phyloP scores from a whole-genome alignment of 805 yeast species.

The Candida piceae region DNA sequence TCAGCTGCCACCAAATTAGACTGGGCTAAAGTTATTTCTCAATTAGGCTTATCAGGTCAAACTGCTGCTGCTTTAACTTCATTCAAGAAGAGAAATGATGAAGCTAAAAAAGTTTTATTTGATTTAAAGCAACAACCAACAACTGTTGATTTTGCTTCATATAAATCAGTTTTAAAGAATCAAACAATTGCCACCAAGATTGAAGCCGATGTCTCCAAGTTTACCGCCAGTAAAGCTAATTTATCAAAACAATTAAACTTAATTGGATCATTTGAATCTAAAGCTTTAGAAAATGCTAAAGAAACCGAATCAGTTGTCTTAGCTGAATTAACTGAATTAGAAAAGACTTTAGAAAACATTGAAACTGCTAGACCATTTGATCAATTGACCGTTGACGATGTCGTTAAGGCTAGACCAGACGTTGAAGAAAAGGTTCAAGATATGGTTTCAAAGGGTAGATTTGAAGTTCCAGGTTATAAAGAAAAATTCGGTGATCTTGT shows the following conservation, averaged over 20 bases:
- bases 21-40: slow-evolving; percentile 88
- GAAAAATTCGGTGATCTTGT: slow-evolving; percentile 97
- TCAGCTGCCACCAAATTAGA: slow-evolving; percentile 82
- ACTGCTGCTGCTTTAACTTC: slow-evolving; percentile 85
- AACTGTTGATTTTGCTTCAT: slow-evolving; percentile 74
- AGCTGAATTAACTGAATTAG: slow-evolving; percentile 79
- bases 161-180: slow-evolving; percentile 80
- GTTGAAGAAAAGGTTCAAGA: slow-evolving; percentile 92
- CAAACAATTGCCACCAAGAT: slow-evolving; percentile 71
- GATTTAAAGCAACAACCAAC: slow-evolving; percentile 70
- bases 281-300: slow-evolving; percentile 94
- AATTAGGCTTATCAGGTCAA: slow-evolving; percentile 87
- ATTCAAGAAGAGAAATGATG: slow-evolving; percentile 98
- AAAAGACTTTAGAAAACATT: slow-evolving; percentile 86
- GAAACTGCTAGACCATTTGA: slow-evolving; percentile 97
- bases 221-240: slow-evolving; percentile 83
- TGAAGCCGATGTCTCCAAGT: slow-evolving; percentile 67
- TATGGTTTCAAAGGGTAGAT: slow-evolving; percentile 94
- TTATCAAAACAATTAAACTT: slow-evolving; percentile 85
- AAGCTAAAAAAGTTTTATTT: slow-evolving; percentile 79
- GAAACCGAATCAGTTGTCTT: slow-evolving; percentile 85
- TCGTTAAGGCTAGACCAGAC: slow-evolving; percentile 94
- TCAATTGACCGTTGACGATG: slow-evolving; percentile 93
- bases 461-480: slow-evolving; percentile 97
- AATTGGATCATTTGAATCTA: slow-evolving; percentile 88